These are phyloP conservation scores for Talaromyces verruculosus DNA, from an alignment of 2,329 filamentous ascomycete genomes.

Conservation along the genomic window DNA sequence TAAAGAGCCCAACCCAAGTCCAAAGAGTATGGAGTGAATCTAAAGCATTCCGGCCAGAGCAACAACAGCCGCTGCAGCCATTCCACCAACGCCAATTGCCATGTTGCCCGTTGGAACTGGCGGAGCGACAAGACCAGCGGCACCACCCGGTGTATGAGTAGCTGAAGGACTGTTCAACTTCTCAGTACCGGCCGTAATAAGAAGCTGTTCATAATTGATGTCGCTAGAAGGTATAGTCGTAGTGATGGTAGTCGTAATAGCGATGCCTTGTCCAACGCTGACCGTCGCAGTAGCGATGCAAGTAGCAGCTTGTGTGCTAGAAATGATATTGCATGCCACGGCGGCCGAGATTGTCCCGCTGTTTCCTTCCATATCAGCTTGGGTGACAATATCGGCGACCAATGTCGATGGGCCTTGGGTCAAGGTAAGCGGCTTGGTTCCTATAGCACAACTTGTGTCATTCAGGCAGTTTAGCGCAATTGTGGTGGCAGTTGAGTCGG, in stretches of 20 bases:
- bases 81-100: conserved; percentile 22
- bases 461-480: conserved; percentile 23
- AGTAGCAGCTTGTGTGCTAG: conserved; percentile 22
- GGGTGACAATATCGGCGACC: conserved; percentile 20
- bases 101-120: conserved; percentile 17
- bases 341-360: conserved; percentile 18
- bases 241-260: conserved; percentile 16
- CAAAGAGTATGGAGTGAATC: not conserved
- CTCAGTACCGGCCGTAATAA: conserved; percentile 25
- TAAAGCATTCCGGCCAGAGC: conserved; percentile 35
- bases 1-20: too few relatives aligned
- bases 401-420: conserved; percentile 28
- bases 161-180: conserved; percentile 24
- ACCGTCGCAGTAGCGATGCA: conserved; percentile 22
- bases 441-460: conserved; percentile 17
- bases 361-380: conserved; percentile 14
- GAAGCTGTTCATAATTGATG: conserved; percentile 22
- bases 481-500: conserved; percentile 25
- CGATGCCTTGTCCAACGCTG: not conserved
- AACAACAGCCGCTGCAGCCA: conserved; percentile 36
- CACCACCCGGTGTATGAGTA: conserved; percentile 18
- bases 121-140: conserved; percentile 8
- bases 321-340: conserved; percentile 25
- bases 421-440: conserved; percentile 23
- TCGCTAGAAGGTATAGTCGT: conserved; percentile 5